Conservation (phyloP, 2,329 filamentous ascomycete species). For the Penicillium capsulatum region DNA sequence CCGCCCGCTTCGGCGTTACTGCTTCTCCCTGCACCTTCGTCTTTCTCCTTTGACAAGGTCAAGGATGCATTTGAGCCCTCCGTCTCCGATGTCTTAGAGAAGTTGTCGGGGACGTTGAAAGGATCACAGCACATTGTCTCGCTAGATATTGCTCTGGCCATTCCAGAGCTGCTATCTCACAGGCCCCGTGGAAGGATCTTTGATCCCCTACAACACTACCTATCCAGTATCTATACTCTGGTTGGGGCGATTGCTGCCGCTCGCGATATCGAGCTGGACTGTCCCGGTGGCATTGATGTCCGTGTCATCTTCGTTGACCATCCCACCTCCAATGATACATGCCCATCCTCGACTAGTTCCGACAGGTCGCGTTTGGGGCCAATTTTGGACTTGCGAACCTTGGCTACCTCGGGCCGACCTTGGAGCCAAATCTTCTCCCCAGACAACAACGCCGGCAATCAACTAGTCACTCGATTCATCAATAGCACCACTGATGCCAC, state of each 20-base stretch:
- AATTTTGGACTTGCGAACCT: slow-evolving; percentile 46
- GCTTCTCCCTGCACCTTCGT: slow-evolving; percentile 59
- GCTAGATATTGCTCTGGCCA: slow-evolving; percentile 60
- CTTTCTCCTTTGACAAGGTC: slow-evolving; percentile 50
- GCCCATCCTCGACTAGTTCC: slow-evolving; percentile 7
- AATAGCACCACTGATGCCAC: background rate
- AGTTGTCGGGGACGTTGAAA: slow-evolving; percentile 40
- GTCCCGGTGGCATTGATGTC: slow-evolving; percentile 68
- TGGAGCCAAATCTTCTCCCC: slow-evolving; percentile 34
- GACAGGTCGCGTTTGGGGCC: slow-evolving; percentile 42
- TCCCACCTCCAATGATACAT: slow-evolving; percentile 30
- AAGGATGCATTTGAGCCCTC: slow-evolving; percentile 59
- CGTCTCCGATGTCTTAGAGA: slow-evolving; percentile 52
- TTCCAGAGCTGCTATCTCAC: slow-evolving; percentile 55
- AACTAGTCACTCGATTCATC: slow-evolving; percentile 32
- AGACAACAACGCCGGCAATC: slow-evolving; percentile 25
- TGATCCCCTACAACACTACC: slow-evolving; percentile 63
- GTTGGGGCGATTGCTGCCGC: slow-evolving; percentile 67
- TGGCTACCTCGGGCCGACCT: slow-evolving; percentile 40
- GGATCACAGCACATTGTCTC: slow-evolving; percentile 34
- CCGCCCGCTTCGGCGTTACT: slow-evolving; percentile 46
- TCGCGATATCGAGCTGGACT: slow-evolving; percentile 59
- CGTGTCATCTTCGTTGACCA: slow-evolving; percentile 71
- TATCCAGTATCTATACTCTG: slow-evolving; percentile 75
- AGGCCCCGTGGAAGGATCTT: slow-evolving; percentile 58